These are phyloP conservation scores for Claviceps purpurea DNA, from an alignment of 2,329 filamentous ascomycete species.

Conservation along the genomic window DNA sequence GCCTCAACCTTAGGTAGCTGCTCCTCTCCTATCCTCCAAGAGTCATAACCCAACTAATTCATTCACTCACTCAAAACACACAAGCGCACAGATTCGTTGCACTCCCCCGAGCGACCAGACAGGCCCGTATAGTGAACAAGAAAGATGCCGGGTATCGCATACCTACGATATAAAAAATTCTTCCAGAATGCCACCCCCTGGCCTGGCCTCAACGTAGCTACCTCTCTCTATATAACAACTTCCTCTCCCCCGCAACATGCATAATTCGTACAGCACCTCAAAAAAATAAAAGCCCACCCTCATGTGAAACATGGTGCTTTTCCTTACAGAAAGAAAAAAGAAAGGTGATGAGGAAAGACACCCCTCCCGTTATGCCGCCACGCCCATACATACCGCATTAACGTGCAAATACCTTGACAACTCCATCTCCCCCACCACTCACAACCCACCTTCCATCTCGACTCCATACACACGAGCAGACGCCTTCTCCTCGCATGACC, in stretches of 20 bases:
- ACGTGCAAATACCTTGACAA: constrained; percentile 79
- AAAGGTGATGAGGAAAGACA: not conserved
- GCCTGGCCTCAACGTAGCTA: not conserved
- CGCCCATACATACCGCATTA: constrained; percentile 14
- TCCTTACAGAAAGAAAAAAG: too few relatives aligned
- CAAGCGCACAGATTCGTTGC: too few relatives aligned
- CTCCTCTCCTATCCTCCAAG: too few relatives aligned
- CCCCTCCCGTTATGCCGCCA: not conserved
- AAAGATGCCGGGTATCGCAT: constrained; percentile 20
- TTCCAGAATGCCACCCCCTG: constrained; percentile 8
- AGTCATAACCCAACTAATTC: too few relatives aligned
- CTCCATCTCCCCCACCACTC: constrained; percentile 84
- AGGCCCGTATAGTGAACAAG: too few relatives aligned
- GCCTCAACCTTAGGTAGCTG: too few relatives aligned
- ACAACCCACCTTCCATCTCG: constrained; percentile 91
- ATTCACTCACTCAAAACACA: too few relatives aligned
- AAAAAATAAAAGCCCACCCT: not conserved
- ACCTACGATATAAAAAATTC: constrained; percentile 15
- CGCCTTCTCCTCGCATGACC: constrained; percentile 89
- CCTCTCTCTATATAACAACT: not conserved
- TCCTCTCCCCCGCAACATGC: constrained; percentile 6
- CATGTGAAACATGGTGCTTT: too few relatives aligned
- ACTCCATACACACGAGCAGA: constrained; percentile 91
- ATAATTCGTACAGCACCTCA: constrained; percentile 1
- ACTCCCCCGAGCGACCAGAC: too few relatives aligned